Percentiles rank a stretch among this genome's conserved stretches.
Conservation (phyloP, 768 basidiomycete genomes). For the Clathrus columnatus region DNA sequence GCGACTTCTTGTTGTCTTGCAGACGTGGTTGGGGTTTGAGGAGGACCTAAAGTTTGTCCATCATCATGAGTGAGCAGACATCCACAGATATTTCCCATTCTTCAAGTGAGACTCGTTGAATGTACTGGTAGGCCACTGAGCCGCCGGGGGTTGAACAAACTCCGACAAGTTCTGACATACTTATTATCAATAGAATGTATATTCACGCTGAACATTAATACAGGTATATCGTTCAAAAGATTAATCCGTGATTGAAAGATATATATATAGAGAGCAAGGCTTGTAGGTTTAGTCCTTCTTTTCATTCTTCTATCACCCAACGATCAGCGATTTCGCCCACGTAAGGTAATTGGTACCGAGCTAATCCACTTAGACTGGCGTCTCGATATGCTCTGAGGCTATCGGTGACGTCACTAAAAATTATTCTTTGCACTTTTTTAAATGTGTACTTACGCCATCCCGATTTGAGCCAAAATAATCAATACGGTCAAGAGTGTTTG, state of each 20-base stretch:
- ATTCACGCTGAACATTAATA: background rate
- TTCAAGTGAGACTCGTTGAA: background rate
- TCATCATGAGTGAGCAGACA: constrained; percentile 24
- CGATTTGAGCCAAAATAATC: constrained; percentile 33
- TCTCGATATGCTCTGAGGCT: constrained; percentile 46
- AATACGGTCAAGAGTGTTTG: constrained; percentile 39
- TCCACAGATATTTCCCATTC: constrained; percentile 30
- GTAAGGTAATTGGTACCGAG: constrained; percentile 51
- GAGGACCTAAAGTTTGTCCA: constrained; percentile 24
- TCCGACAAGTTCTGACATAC: background rate
- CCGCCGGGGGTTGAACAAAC: background rate
- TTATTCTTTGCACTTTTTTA: background rate
- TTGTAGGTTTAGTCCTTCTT: background rate
- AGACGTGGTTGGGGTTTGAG: constrained; percentile 6
- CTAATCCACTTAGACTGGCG: constrained; percentile 42
- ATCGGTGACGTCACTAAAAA: background rate
- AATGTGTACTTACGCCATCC: constrained; percentile 48
- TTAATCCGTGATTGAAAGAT: too few species aligned
- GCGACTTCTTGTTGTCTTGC: background rate
- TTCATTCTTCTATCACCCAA: constrained; percentile 58
- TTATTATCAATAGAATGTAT: background rate
- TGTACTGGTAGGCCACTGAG: background rate
- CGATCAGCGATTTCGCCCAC: constrained; percentile 58
- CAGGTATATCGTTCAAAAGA: too few species aligned
- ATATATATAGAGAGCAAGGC: background rate